Percentiles rank a stretch among this genome's conserved stretches.
Conservation (phyloP, 2,329 filamentous ascomycete genomes). For the Ophiocordyceps sinensis region DNA sequence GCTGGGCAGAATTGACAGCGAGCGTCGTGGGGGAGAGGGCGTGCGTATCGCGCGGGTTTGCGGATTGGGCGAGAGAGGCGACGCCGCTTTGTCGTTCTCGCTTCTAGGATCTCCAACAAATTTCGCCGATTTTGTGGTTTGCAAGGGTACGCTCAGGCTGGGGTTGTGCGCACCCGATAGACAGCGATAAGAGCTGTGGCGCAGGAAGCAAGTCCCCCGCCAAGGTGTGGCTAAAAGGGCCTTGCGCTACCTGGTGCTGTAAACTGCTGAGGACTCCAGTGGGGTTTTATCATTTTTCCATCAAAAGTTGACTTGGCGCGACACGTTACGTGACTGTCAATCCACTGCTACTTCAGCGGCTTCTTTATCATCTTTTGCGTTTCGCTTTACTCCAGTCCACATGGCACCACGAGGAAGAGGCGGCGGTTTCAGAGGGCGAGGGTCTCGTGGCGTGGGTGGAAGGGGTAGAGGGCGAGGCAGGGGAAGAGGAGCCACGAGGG, state of each 20-base stretch:
- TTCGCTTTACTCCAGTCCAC: neutral
- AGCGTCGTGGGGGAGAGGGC: conserved; percentile 8
- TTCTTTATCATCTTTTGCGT: conserved; percentile 4
- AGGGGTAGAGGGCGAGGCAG: conserved; percentile 8
- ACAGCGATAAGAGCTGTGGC: conserved; percentile 22
- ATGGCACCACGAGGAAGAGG: conserved; percentile 24
- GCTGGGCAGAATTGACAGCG: conserved; percentile 30
- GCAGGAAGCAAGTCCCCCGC: conserved; percentile 2
- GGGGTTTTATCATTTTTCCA: neutral
- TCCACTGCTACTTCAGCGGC: neutral
- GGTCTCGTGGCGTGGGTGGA: conserved; percentile 11
- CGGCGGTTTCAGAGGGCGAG: conserved; percentile 17
- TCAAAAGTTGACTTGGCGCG: neutral
- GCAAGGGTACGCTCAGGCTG: conserved; percentile 22
- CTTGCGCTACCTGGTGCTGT: conserved; percentile 3
- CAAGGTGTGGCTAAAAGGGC: conserved; percentile 16
- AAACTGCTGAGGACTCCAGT: conserved; percentile 3
- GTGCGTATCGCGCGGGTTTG: conserved; percentile 7
- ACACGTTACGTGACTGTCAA: too few relatives aligned
- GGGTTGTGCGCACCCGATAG: conserved; percentile 44
- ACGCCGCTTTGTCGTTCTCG: conserved; percentile 13
- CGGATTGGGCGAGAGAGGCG: conserved; percentile 6
- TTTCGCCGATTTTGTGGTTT: conserved; percentile 29
- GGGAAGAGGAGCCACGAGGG: conserved; percentile 7
- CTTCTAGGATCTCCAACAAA: conserved; percentile 19